Base-by-base conservation (phyloP, 306 rosid genomes). In the Dalbergia oliveri region DNA sequence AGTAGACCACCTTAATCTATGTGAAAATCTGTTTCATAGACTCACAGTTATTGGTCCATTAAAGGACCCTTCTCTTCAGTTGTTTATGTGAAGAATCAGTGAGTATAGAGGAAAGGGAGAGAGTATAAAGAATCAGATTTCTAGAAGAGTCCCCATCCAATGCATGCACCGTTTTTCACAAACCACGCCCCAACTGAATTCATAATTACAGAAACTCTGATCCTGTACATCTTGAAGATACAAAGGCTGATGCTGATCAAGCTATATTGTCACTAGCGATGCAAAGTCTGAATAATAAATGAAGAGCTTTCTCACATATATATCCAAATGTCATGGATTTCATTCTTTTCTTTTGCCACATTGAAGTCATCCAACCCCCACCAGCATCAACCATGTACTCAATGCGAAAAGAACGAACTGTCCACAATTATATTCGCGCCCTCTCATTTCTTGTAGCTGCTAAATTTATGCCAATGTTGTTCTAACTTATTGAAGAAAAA, bases 391-490 rank as follows among this genome's bases (percentile, higher is more conserved):
- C 41, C 76, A 18, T 60, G 59, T 72, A 73, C 56, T 62, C 37
- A 78, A 78, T 73, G 83, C 11, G 21, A 71, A 39, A 53, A 49
- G 76, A 58, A 66, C 19, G 76, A 58, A 66, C 19, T 26, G 66
- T 77, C 69, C 76, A 73, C 68, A n/a, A n/a, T n/a, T n/a, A n/a
- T n/a, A 69, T 70, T 56, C 39, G 56, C 41, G 80, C 73, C 60
- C 60, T 76, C 75, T 82, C 68, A 82, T 84, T 71, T 69, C 66
- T 72, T 73, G 68, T 19, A 73, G 71, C 35, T 54, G 33, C 75
- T 81, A 59, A 53, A n/a, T n/a, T n/a, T n/a, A 71, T 34, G 33
- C 71, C 72, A 51, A 62, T 81, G 69, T 74, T 66, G 14, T 50
- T 49, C 54, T 50, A 50, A 13, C 18, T 2, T 4, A 49, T 12